These are phyloP conservation scores for Colletotrichum theobromicola DNA, from an alignment of 2,329 filamentous ascomycete species.

Conservation along the genomic window DNA sequence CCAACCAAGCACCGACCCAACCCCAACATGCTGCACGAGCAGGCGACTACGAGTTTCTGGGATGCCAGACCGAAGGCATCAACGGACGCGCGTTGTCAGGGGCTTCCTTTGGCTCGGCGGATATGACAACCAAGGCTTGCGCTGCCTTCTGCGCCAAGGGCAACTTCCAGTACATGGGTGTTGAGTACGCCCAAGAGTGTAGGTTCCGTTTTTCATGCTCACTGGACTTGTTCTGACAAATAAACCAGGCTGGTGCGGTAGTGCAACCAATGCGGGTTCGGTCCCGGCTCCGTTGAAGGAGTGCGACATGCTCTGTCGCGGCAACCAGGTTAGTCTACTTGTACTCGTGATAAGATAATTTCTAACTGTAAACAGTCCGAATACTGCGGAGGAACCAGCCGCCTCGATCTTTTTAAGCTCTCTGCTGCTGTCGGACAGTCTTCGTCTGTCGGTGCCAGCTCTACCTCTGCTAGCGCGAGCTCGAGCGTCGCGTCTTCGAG, in stretches of 20 bases:
- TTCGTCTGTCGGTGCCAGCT: not conserved
- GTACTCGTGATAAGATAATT: fast-evolving
- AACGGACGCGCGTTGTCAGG: conserved; percentile 23
- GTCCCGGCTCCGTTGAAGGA: conserved; percentile 13
- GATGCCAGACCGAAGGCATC: conserved; percentile 26
- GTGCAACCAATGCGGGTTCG: conserved; percentile 20
- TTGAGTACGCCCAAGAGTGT: conserved; percentile 34
- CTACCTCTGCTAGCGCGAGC: not conserved
- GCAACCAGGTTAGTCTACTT: conserved; percentile 11
- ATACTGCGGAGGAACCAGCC: conserved; percentile 18
- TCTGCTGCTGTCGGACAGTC: not conserved
- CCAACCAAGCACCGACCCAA: conserved; percentile 8
- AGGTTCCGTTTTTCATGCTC: conserved; percentile 21
- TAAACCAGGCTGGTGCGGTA: conserved; percentile 24
- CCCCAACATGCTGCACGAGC: conserved; percentile 19
- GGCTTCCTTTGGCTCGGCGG: conserved; percentile 22
- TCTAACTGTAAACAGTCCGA: conserved; percentile 10
- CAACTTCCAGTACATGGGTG: conserved; percentile 26
- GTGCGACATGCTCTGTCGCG: conserved; percentile 27
- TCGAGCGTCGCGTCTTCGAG: not conserved
- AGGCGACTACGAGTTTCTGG: conserved; percentile 25
- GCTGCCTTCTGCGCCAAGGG: conserved; percentile 26
- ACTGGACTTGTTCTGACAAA: not conserved
- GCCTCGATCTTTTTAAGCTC: conserved; percentile 17
- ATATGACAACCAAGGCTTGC: conserved; percentile 29